phyloP scores from a whole-genome alignment of 805 yeast genomes.

The Martiniozyma abietophila region DNA sequence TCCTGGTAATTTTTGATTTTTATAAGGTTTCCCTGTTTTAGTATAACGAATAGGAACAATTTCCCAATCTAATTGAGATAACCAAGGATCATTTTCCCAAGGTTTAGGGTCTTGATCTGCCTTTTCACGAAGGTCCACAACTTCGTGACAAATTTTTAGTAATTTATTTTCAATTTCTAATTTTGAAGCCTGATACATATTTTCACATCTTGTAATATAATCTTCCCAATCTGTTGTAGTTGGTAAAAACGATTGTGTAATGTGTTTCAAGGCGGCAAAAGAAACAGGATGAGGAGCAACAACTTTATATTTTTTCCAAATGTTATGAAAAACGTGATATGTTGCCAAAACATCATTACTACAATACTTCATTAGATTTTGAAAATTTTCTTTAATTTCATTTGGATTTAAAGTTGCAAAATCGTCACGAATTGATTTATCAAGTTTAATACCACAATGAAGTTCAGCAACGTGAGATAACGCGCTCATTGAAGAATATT shows the following conservation, averaged over 20 bases:
- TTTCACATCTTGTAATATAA: conserved; percentile 64
- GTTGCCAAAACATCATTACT: conserved; percentile 78
- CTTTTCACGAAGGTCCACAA: conserved; percentile 32
- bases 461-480: conserved; percentile 69
- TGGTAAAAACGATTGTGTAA: conserved; percentile 72
- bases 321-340: conserved; percentile 52
- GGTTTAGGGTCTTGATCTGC: conserved; percentile 32
- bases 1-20: conserved; percentile 77
- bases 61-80: conserved; percentile 84
- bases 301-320: conserved; percentile 57
- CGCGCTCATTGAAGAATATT: conserved; percentile 66
- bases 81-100: conserved; percentile 71
- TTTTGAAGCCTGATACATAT: conserved; percentile 49
- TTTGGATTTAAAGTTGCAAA: conserved; percentile 49
- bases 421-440: conserved; percentile 58
- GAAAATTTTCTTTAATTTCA: conserved; percentile 48
- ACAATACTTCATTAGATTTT: conserved; percentile 65
- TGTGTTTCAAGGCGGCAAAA: conserved; percentile 71
- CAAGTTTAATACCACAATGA: conserved; percentile 60
- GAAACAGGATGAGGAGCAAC: conserved; percentile 92
- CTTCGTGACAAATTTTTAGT: conserved; percentile 47
- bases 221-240: conserved; percentile 64
- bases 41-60: conserved; percentile 49
- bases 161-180: conserved; percentile 49
- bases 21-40: conserved; percentile 59